Evolutionary conservation across 2,329 filamentous ascomycete species (phyloP), one percentile per base, ranked within the genome.

Genomic region (Hymenoscyphus scutula): DNA sequence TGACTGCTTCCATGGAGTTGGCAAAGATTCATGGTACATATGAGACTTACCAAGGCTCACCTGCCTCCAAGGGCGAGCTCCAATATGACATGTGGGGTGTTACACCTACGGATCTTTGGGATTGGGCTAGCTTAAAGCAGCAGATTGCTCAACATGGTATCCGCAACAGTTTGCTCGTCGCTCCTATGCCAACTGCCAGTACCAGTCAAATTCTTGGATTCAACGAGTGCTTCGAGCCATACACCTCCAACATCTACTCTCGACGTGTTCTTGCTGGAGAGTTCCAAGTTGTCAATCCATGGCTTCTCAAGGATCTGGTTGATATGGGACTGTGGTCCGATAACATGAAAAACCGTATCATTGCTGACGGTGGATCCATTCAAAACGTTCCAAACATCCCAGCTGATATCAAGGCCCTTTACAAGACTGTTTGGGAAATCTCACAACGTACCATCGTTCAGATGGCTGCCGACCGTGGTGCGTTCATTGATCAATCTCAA

Each of bases 301-400:
- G 95, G 95, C 81, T 99, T 67, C 87, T 99, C 65, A 97, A 97
- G 84, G 95, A 99, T 73, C 87, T 99, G 32, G 95, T 99, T 70
- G 95, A 99, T 75, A 91, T 97, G 81, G 95, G 95, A 65, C 84
- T 99, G 53, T 99, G 95, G 95, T 97, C 94, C 56, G 94, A 99
- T 79, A 92, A 92, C 81, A 99, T 99, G 95, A 99, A 99, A 89
- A 99, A 99, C 84, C 92, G 95, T 72, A 99, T 99, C 83, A 99
- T 99, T 74, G 90, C 95, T 62, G 94, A 97, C 66, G 91, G 91
- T 70, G 95, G 95, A 69, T 98, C 94, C 23, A 90, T 99, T 61
- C 95, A 98, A 78, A 94, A 95, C 78, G 94, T 99, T 67, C 91
- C 94, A 75, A 98, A 96, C 79, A 97, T 99, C 67, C 94, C 95